A percentile compares a stretch with the other conserved stretches of the same genome.
Evolutionary conservation across 345 rosid species (phyloP).

Genomic region (Citrus mangshanensis): DNA sequence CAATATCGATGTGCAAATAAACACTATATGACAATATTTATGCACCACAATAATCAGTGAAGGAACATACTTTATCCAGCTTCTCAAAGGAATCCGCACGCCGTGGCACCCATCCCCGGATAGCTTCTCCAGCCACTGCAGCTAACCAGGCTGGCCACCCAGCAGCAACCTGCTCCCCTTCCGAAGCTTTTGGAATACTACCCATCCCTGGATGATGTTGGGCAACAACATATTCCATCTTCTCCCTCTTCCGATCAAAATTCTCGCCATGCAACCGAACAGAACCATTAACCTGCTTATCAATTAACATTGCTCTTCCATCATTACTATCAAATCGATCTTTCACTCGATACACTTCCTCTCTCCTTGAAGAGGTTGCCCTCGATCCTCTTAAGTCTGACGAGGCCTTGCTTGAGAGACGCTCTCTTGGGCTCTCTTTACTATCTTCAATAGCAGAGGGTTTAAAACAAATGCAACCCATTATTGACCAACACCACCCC

Average conservation of each 20-base stretch:
- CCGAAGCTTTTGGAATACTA: conserved; percentile 63
- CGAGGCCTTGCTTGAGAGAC: conserved; percentile 56
- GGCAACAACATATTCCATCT: conserved; percentile 44
- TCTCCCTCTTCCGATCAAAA: conserved; percentile 68
- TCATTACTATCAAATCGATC: conserved; percentile 57
- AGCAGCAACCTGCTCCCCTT: conserved; percentile 94
- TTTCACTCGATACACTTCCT: conserved; percentile 51
- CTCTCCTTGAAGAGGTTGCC: conserved; percentile 70
- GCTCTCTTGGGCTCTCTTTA: conserved; percentile 77
- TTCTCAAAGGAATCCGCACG: conserved; percentile 98
- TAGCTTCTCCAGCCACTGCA: conserved; percentile 96
- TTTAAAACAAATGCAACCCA: conserved; percentile 89
- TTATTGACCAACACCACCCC: conserved; percentile 43
- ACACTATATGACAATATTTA: background rate
- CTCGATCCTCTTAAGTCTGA: conserved; percentile 55
- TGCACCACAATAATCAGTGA: conserved; percentile 10
- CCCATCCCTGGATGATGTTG: conserved; percentile 61
- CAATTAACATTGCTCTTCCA: conserved; percentile 52
- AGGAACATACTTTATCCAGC: conserved; percentile 76
- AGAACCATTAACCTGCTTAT: conserved; percentile 67
- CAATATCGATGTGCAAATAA: background rate
- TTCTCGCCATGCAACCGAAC: conserved; percentile 51
- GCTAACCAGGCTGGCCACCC: conserved; percentile 99
- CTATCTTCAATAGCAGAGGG: conserved; percentile 86
- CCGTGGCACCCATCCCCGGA: conserved; percentile 92